Evolutionary conservation across 164 flowering plant genomes (phyloP).

Genomic region (Litsea cubeba): DNA sequence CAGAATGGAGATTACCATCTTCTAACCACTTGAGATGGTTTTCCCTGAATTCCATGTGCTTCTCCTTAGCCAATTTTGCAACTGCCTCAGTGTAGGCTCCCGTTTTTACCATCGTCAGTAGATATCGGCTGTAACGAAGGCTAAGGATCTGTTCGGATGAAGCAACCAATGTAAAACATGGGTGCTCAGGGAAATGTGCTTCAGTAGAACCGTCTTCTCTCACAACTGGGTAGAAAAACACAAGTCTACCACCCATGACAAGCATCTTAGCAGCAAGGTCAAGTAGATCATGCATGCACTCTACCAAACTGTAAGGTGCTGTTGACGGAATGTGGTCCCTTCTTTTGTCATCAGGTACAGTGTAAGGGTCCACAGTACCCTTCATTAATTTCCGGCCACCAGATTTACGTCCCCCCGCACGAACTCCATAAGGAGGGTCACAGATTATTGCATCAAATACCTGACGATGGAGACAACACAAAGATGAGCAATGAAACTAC

Average conservation of each 20-base stretch:
- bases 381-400: slow-evolving; percentile 89
- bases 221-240: slow-evolving; percentile 80
- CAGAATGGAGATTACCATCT: slow-evolving; percentile 91
- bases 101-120: slow-evolving; percentile 85
- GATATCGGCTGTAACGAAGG: slow-evolving; percentile 75
- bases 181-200: slow-evolving; percentile 64
- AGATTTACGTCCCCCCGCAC: slow-evolving; percentile 98
- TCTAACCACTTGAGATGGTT: slow-evolving; percentile 94
- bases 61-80: slow-evolving; percentile 55
- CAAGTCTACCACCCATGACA: slow-evolving; percentile 85
- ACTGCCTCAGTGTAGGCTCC: slow-evolving; percentile 58
- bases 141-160: slow-evolving; percentile 88
- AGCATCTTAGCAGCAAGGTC: slow-evolving; percentile 88
- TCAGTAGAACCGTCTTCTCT: slow-evolving; percentile 57
- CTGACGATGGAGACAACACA: slow-evolving; percentile 24
- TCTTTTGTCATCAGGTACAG: slow-evolving; percentile 88
- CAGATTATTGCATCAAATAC: slow-evolving; percentile 93
- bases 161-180: slow-evolving; percentile 67
- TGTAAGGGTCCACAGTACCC: slow-evolving; percentile 67
- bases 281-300: slow-evolving; percentile 90
- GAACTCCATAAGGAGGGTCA: slow-evolving; percentile 98
- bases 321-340: slow-evolving; percentile 92
- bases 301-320: slow-evolving; percentile 82
- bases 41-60: slow-evolving; percentile 74
- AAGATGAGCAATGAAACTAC: neutral